A percentile compares a stretch with the other conserved stretches of the same genome.
Evolutionary conservation across 208 protist genomes (phyloP).

Genomic region (Leishmania mexicana): DNA sequence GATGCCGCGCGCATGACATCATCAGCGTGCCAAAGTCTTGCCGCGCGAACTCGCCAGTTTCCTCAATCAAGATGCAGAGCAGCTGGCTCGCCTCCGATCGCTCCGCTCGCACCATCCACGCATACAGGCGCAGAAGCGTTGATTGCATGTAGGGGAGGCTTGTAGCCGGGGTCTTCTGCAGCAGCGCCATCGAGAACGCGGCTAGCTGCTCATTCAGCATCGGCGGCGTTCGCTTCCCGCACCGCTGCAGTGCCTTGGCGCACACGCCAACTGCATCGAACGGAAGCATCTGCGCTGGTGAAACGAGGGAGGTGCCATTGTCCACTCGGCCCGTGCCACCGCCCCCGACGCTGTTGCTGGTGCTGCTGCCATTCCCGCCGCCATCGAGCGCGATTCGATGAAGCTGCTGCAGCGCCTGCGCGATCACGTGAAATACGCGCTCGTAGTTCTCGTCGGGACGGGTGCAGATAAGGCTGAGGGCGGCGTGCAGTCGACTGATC

Average conservation of each 20-base stretch:
- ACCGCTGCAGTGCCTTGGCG: slow-evolving; percentile 78
- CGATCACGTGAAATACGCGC: slow-evolving; percentile 58
- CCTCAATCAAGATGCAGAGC: slow-evolving; percentile 59
- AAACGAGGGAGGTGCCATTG: background rate
- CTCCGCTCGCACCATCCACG: slow-evolving; percentile 82
- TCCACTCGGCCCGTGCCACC: background rate
- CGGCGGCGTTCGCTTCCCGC: slow-evolving; percentile 61
- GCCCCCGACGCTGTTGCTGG: background rate
- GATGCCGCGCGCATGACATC: slow-evolving; percentile 57
- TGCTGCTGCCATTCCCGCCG: background rate
- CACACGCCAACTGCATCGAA: slow-evolving; percentile 44
- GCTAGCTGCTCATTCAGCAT: slow-evolving; percentile 62
- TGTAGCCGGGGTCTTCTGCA: slow-evolving; percentile 38
- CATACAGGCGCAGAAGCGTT: slow-evolving; percentile 67
- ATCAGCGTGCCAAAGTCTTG: slow-evolving; percentile 64
- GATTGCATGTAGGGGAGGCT: slow-evolving; percentile 38
- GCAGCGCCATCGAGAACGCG: slow-evolving; percentile 36
- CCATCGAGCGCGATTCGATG: background rate
- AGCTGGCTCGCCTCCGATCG: slow-evolving; percentile 52
- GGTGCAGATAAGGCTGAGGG: slow-evolving; percentile 32
- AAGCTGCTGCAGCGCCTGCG: slow-evolving; percentile 44
- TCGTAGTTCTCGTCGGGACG: slow-evolving; percentile 82
- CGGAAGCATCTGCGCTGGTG: background rate
- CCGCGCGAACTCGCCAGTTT: slow-evolving; percentile 47
- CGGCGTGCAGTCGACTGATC: slow-evolving; percentile 38